Evolutionary conservation across 352 stramenopile genomes (phyloP).

Genomic region (Aphanomyces astaci): DNA sequence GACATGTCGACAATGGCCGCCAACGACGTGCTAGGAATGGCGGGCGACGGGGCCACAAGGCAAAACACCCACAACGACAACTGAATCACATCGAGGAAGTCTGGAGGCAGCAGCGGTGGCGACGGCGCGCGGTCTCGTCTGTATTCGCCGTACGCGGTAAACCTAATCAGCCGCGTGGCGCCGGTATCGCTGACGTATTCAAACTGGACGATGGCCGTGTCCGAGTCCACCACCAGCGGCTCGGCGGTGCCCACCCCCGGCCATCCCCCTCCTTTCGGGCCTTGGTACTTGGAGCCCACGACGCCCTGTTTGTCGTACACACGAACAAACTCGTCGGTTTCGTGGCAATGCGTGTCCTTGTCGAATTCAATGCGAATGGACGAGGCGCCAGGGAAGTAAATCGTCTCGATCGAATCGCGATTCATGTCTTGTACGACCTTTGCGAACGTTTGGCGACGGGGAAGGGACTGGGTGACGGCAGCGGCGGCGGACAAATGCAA

Average conservation of each 20-base stretch:
- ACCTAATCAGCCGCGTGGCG: constrained; percentile 1
- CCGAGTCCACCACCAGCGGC: constrained; percentile 22
- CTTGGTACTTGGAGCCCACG: constrained; percentile 7
- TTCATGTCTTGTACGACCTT: neutral
- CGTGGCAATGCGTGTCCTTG: neutral
- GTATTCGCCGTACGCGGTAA: neutral
- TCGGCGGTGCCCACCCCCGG: constrained; percentile 19
- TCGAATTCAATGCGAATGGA: constrained; percentile 9
- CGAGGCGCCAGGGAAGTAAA: constrained; percentile 9
- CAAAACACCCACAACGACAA: neutral
- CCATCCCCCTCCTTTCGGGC: constrained; percentile 19
- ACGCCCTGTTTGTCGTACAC: neutral
- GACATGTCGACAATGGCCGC: neutral
- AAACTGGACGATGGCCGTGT: constrained; percentile 26
- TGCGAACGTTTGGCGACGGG: neutral
- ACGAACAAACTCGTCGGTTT: constrained; percentile 9
- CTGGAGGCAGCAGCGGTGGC: neutral
- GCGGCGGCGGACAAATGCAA: neutral
- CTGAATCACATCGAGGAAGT: neutral
- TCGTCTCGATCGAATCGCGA: neutral
- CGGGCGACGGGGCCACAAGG: neutral
- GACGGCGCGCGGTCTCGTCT: neutral
- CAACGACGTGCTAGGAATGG: neutral
- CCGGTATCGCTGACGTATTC: constrained; percentile 27
- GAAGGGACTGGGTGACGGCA: neutral